Conservation (phyloP, 345 rosid genomes). For the Kernera saxatilis region DNA sequence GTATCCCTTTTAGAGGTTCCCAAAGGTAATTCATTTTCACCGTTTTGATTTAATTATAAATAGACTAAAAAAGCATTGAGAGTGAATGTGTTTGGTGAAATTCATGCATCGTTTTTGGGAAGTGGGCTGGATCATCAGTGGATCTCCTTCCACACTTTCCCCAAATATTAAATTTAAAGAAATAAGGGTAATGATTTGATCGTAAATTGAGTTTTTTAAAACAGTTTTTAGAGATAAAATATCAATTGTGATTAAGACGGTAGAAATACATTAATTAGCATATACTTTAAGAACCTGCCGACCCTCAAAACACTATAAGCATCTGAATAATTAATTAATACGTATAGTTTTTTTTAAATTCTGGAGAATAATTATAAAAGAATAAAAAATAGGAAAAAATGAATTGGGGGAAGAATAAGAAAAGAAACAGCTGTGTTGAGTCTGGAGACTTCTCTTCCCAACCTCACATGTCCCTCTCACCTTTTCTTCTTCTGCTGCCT, state of each 20-base stretch:
- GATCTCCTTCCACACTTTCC: conserved; percentile 10
- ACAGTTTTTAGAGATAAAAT: background rate
- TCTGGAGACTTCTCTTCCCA: conserved; percentile 22
- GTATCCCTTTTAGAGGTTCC: too few species aligned
- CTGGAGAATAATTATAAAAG: background rate
- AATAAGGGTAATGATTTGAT: background rate
- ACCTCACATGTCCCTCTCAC: conserved; percentile 29
- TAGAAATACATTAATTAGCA: conserved; percentile 1
- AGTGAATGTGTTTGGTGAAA: conserved; percentile 14
- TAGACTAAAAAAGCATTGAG: background rate
- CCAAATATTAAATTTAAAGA: background rate
- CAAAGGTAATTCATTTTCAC: background rate
- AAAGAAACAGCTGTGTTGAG: conserved; percentile 25
- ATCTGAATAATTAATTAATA: background rate
- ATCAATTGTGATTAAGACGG: background rate
- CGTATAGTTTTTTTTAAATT: background rate
- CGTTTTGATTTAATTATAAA: background rate
- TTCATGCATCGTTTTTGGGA: conserved; percentile 21
- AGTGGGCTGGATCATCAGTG: conserved; percentile 16
- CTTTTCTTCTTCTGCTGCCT: conserved; percentile 19
- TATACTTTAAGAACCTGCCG: background rate
- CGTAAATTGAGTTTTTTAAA: background rate
- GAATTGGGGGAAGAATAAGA: background rate
- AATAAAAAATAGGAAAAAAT: background rate
- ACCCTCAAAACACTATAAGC: background rate